phyloP scores from a whole-genome alignment of 1,284 basidiomycete genomes.

The Anthracocystis setariae region DNA sequence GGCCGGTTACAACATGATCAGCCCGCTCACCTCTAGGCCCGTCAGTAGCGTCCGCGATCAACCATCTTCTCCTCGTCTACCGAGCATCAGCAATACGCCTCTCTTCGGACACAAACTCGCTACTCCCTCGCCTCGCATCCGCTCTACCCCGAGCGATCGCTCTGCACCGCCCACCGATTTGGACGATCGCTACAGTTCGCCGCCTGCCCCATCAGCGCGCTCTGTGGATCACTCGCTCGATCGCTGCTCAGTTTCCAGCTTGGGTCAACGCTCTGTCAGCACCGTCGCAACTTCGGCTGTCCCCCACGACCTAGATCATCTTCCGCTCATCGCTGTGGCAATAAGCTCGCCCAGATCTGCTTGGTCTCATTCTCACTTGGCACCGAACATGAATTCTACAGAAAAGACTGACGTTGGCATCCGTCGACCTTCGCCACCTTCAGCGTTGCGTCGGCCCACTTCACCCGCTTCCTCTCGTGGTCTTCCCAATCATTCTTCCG shows the following conservation, averaged over 20 bases:
- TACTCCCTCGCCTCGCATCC: slow-evolving; percentile 26
- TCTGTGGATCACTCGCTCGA: slow-evolving; percentile 39
- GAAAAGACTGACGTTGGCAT: slow-evolving; percentile 22
- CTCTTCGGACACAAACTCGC: slow-evolving; percentile 4
- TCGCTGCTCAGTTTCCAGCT: slow-evolving; percentile 31
- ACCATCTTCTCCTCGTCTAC: slow-evolving; percentile 20
- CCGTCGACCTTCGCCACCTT: slow-evolving; percentile 26
- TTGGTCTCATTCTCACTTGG: background rate
- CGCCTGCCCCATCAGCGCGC: slow-evolving; percentile 23
- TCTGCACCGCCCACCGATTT: slow-evolving; percentile 11
- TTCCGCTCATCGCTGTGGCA: slow-evolving; percentile 18
- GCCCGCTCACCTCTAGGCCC: slow-evolving; percentile 31
- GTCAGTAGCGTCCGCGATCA: slow-evolving; percentile 46
- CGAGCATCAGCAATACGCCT: slow-evolving; percentile 18
- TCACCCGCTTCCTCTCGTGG: slow-evolving; percentile 29
- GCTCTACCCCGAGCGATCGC: slow-evolving; percentile 15
- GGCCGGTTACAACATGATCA: slow-evolving; percentile 48
- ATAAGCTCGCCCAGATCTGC: slow-evolving; percentile 5
- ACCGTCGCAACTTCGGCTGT: slow-evolving; percentile 26
- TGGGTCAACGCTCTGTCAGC: slow-evolving; percentile 35
- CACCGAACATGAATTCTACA: slow-evolving; percentile 14
- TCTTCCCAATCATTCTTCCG: slow-evolving; percentile 41
- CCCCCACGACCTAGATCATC: slow-evolving; percentile 23
- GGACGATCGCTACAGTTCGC: slow-evolving; percentile 41
- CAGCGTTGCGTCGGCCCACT: slow-evolving; percentile 28